Conservation (phyloP, 305 asterid genomes). For the Fraxinus sp. region DNA sequence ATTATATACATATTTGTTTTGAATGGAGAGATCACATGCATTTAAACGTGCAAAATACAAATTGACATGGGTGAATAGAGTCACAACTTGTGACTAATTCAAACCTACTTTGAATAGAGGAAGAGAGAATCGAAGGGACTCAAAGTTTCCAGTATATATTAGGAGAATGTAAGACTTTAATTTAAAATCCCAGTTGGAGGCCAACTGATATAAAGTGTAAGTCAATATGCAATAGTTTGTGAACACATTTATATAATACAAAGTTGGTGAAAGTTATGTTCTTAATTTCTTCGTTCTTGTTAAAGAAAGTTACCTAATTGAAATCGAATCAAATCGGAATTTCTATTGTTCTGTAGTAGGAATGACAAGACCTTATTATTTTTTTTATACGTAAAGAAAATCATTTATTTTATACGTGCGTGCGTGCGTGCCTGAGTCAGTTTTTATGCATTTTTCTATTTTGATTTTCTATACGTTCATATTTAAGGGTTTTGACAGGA, state of each 20-base stretch:
- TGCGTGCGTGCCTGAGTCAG: neutral
- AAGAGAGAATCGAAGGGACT: slow-evolving; percentile 11
- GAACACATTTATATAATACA: slow-evolving; percentile 11
- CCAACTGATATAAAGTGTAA: neutral
- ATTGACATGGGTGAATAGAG: neutral
- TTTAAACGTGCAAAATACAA: neutral
- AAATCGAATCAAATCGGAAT: slow-evolving; percentile 26
- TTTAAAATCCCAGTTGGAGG: neutral
- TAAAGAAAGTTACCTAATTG: slow-evolving; percentile 24
- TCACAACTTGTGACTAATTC: neutral
- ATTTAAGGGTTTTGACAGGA: slow-evolving; percentile 2
- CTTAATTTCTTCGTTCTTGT: slow-evolving; percentile 24
- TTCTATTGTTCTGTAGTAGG: slow-evolving; percentile 29
- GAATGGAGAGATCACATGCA: neutral
- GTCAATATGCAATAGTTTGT: neutral
- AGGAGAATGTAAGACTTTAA: neutral
- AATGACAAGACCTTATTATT: neutral
- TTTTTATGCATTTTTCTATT: neutral
- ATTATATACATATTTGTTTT: neutral
- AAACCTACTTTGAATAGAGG: neutral
- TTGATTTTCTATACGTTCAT: neutral
- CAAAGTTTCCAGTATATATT: slow-evolving; percentile 3
- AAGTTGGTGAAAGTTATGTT: slow-evolving; percentile 37
- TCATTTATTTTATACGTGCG: neutral
- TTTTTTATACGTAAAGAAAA: neutral